Evolutionary conservation across 352 stramenopile species (phyloP).

Genomic region (Elongisporangium undulatum): DNA sequence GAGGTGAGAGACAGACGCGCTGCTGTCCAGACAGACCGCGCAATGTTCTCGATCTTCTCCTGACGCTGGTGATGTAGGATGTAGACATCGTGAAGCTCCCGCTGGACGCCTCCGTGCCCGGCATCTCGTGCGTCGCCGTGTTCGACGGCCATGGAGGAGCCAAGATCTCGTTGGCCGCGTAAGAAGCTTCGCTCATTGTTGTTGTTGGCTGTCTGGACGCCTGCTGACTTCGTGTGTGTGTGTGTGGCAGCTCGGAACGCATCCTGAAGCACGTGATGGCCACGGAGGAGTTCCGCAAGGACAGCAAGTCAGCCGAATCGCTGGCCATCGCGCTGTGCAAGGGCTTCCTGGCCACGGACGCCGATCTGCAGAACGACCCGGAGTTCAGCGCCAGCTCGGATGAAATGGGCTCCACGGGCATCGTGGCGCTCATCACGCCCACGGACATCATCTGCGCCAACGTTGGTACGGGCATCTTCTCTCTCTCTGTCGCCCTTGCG

Average conservation of each 20-base stretch:
- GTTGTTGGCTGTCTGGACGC: background rate
- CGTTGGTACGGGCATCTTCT: conserved; percentile 22
- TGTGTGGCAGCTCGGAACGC: conserved; percentile 44
- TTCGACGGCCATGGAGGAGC: conserved; percentile 83
- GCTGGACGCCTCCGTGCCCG: conserved; percentile 46
- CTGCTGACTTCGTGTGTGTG: background rate
- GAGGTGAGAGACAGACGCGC: conserved; percentile 39
- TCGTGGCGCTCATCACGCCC: conserved; percentile 78
- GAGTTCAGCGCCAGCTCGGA: conserved; percentile 59
- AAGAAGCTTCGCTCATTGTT: conserved; percentile 14
- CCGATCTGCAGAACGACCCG: conserved; percentile 66
- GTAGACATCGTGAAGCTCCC: conserved; percentile 69
- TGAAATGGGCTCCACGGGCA: conserved; percentile 77
- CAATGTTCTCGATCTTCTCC: background rate
- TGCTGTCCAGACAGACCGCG: background rate
- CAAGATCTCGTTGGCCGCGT: conserved; percentile 66
- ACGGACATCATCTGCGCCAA: conserved; percentile 82
- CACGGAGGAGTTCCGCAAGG: conserved; percentile 73
- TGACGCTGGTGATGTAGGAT: conserved; percentile 28
- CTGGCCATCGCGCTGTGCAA: conserved; percentile 70
- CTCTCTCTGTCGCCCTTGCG: background rate
- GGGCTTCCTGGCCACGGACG: conserved; percentile 70
- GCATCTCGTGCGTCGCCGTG: conserved; percentile 67
- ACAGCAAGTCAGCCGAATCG: conserved; percentile 63
- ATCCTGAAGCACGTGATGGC: conserved; percentile 59